Evolutionary conservation across 108 stramenopile genomes (phyloP).

Genomic region (Stephanodiscus triporus): DNA sequence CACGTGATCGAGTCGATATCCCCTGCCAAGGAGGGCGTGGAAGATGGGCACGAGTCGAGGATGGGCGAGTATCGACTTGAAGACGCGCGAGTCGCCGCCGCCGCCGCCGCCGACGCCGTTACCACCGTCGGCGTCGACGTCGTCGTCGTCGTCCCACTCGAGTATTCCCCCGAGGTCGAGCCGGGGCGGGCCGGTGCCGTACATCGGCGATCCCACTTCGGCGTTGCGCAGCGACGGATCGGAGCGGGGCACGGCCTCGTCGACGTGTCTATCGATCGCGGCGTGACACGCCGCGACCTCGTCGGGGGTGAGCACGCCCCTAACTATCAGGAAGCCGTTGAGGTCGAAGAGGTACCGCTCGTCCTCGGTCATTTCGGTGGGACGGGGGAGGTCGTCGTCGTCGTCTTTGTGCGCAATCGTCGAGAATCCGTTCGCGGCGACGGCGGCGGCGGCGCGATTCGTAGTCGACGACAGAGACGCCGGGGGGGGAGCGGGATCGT

Average conservation of each 20-base stretch:
- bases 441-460: constrained; percentile 12
- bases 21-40: constrained; percentile 86
- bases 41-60: constrained; percentile 84
- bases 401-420: constrained; percentile 47
- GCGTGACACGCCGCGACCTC: constrained; percentile 78
- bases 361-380: constrained; percentile 73
- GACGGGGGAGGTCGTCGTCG: neutral
- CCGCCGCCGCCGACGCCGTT: constrained; percentile 54
- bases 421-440: constrained; percentile 26
- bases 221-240: constrained; percentile 78
- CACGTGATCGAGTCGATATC: constrained; percentile 92
- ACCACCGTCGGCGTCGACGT: no score
- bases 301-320: constrained; percentile 77
- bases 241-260: constrained; percentile 70
- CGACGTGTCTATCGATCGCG: constrained; percentile 74
- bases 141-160: constrained; percentile 80
- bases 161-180: constrained; percentile 87
- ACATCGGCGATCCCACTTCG: constrained; percentile 63
- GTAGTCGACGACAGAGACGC: neutral
- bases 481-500: neutral
- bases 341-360: constrained; percentile 92
- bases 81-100: constrained; percentile 74
- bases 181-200: constrained; percentile 78
- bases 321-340: constrained; percentile 86
- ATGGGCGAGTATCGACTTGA: constrained; percentile 84